These are phyloP conservation scores for Lactuca saligna DNA, from an alignment of 129 eudicot genomes.

Conservation along the genomic window DNA sequence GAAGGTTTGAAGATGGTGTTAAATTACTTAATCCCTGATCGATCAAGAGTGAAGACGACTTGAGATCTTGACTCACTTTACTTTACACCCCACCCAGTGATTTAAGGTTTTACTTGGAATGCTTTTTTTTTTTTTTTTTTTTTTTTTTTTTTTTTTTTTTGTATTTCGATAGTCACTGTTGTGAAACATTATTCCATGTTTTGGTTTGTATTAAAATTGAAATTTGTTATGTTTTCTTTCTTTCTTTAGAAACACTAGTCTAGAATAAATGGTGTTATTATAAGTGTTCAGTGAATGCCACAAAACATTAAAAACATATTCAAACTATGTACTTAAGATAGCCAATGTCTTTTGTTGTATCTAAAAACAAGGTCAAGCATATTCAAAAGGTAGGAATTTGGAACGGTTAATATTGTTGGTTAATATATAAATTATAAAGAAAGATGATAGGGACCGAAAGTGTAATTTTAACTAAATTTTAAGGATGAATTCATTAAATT, in stretches of 20 bases:
- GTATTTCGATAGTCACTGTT: not conserved
- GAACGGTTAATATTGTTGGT: too few relatives aligned
- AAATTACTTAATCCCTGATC: slow-evolving; percentile 64
- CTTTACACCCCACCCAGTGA: not conserved
- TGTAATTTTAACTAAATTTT: too few relatives aligned
- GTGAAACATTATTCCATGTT: not conserved
- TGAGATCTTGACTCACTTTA: slow-evolving; percentile 31
- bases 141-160: too few relatives aligned
- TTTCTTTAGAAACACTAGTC: not conserved
- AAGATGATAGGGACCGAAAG: too few relatives aligned
- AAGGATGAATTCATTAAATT: too few relatives aligned
- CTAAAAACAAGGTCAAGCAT: too few relatives aligned
- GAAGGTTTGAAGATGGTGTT: too few relatives aligned
- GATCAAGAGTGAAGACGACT: slow-evolving; percentile 45
- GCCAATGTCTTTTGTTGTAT: too few relatives aligned
- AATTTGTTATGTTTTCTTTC: slow-evolving; percentile 2
- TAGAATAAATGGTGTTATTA: slow-evolving; percentile 4
- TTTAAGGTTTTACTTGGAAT: not conserved
- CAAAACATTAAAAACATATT: too few relatives aligned
- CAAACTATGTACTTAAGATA: not conserved
- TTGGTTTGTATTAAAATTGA: slow-evolving; percentile 7
- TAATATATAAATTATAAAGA: too few relatives aligned
- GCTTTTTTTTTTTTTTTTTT: too few relatives aligned
- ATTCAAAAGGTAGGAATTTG: too few relatives aligned
- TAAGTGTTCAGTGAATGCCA: not conserved